Conservation (phyloP, 805 yeast species). For the Teunomyces tritomae region DNA sequence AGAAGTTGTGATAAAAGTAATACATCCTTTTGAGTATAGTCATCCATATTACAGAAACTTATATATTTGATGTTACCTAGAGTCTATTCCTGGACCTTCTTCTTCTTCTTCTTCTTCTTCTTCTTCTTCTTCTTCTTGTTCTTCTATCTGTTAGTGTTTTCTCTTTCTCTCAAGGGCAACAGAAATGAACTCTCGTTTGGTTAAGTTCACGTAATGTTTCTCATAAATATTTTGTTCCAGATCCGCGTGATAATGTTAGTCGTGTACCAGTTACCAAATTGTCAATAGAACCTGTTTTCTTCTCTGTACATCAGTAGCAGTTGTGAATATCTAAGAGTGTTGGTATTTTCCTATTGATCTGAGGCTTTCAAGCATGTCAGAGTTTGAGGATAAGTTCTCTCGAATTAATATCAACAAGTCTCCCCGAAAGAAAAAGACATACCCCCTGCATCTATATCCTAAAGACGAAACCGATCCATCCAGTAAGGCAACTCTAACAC, state of each 20-base stretch:
- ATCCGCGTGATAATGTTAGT: background rate
- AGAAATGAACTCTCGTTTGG: background rate
- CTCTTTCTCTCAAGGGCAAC: background rate
- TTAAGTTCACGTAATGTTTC: background rate
- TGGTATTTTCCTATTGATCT: background rate
- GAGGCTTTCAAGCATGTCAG: conserved; percentile 4
- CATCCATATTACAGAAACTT: background rate
- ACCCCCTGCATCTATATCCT: conserved; percentile 20
- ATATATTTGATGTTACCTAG: background rate
- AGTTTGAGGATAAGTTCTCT: conserved; percentile 31
- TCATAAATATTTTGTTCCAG: background rate
- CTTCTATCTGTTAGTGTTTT: no score
- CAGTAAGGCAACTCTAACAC: background rate
- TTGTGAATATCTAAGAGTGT: background rate
- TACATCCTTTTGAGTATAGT: conserved; percentile 25
- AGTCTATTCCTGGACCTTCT: no score
- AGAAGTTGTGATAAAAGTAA: conserved; percentile 38
- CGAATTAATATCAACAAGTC: conserved; percentile 26
- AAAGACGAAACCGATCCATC: background rate
- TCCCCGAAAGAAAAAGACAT: conserved; percentile 21
- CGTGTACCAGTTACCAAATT: conserved; percentile 1
- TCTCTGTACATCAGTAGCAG: background rate
- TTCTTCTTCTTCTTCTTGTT: no score
- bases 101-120: no score
- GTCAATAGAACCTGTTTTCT: conserved; percentile 4